Evolutionary conservation across 2,329 filamentous ascomycete genomes (phyloP).

Genomic region (Moelleriella libera): DNA sequence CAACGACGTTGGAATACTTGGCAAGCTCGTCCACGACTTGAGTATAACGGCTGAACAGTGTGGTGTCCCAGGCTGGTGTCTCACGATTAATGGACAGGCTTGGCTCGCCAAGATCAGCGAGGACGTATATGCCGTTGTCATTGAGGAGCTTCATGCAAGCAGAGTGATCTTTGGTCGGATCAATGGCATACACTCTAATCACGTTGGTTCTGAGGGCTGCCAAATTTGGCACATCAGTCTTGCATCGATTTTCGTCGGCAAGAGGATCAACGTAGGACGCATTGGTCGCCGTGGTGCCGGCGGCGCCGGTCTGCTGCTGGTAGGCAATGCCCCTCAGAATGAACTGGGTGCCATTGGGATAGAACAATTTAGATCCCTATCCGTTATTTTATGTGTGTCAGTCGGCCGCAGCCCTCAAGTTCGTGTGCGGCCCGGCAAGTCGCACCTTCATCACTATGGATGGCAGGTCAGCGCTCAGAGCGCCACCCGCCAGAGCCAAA

Average conservation of each 20-base stretch:
- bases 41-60: constrained; percentile 70
- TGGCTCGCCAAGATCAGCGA: constrained; percentile 81
- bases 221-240: constrained; percentile 74
- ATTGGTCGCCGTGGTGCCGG: constrained; percentile 30
- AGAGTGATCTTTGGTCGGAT: constrained; percentile 65
- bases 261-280: constrained; percentile 70
- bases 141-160: constrained; percentile 75
- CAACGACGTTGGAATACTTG: constrained; percentile 81
- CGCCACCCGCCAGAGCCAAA: constrained; percentile 25
- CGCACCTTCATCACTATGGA: constrained; percentile 57
- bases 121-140: constrained; percentile 84
- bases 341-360: constrained; percentile 52
- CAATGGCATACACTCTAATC: constrained; percentile 88
- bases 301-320: constrained; percentile 61
- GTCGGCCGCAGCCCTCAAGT: neutral
- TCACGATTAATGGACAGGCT: constrained; percentile 72
- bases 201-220: constrained; percentile 72
- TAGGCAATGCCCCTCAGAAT: constrained; percentile 92
- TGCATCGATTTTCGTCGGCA: constrained; percentile 54
- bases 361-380: constrained; percentile 78
- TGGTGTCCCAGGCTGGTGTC: constrained; percentile 62
- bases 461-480: constrained; percentile 30
- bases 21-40: constrained; percentile 67
- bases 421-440: constrained; percentile 6
- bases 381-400: neutral